Evolutionary conservation across 2,329 filamentous ascomycete genomes (phyloP), one percentile per base, ranked within the genome.

Genomic region (Fonsecaea multimorphosa): DNA sequence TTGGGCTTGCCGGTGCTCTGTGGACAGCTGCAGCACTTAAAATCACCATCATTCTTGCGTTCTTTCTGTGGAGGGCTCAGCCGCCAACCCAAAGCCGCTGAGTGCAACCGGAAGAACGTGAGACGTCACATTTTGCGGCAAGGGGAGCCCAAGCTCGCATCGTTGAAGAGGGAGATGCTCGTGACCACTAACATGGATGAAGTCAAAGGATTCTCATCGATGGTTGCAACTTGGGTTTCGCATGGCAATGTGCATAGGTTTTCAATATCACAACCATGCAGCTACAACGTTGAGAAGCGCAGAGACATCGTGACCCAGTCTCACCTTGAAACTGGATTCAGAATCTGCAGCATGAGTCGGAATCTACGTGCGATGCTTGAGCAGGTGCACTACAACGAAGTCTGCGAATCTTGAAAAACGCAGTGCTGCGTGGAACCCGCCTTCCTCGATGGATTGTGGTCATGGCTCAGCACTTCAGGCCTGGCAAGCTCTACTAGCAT

Each of bases 11-110:
- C 44, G 84, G 83, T 1, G 83, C 86, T 1, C 72, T 90, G 65
- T 90, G 87, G 87, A 80, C 84, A n/a, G 86, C 86, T 0, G 82
- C 84, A 0, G 76, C 71, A 0, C 71, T 90, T 54, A 91, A 91
- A 77, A 71, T 83, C 1, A 44, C 77, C 1, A 85, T 89, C 65
- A 80, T 87, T 0, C 24, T 85, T 1, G 78, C 83, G 0, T 91
- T 89, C 88, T 76, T 86, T 16, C 69, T 84, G 1, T 91, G 89
- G 89, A 85, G 83, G 3, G 80, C 76, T 0, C 82, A 84, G 1
- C 58, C 58, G 9, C 24, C 31, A 27, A 7, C 49, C 14, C 22
- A 5, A 9, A n/a, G 22, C 9, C 59, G 51, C 16, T 55, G 51
- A 46, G 51, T 31, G 29, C 14, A 24, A 12, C 4, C 27, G 19